Evolutionary conservation across 2,329 filamentous ascomycete species (phyloP), one percentile per base, ranked within the genome.

Genomic region (Fusarium sp.): DNA sequence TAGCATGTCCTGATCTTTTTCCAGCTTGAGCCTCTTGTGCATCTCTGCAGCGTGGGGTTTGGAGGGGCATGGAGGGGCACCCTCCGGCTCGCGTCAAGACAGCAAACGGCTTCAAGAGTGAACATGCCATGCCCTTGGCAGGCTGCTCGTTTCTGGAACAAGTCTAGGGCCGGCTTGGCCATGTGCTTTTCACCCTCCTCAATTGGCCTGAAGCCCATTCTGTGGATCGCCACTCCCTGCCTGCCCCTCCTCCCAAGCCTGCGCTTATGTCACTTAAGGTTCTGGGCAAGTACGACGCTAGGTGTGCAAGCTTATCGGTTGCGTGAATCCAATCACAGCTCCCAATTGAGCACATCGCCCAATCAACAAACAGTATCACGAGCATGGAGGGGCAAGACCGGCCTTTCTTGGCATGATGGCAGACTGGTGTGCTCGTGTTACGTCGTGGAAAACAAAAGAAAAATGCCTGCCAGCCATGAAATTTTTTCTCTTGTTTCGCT

Each of bases 301-400:
- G 62, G 48, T 36, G 64, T 63, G 31, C 31, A 73, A 73, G 73
- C 71, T 75, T 74, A 75, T 75, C 73, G 56, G 60, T 41, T 65
- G 60, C 30, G 41, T 36, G 57, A 53, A 51, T 31, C 61, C 56
- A 65, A 62, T 64, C 41, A 60, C 46, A 41, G 37, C 43, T 54
- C 56, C 39, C 59, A 62, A 66, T 59, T 58, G 31, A 6, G 12
- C 13, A 10, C 44, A 66, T 60, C 64, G 67, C 15, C 67, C 65
- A 68, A 72, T 71, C 9, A 66, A 36, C 47, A 37, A 28, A 3
- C 6, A 8, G 13, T 46, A 52, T 28, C 7, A 44, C 47, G 31
- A 28, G 27, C 27, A 41, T 55, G 54, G 28, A 16, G 58, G 46
- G 55, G 36, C 48, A 51, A 43, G 27, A 51, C 30, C 27, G 54